These are phyloP conservation scores for Pistacia vera DNA, from an alignment of 345 rosid genomes.

Conservation along the genomic window DNA sequence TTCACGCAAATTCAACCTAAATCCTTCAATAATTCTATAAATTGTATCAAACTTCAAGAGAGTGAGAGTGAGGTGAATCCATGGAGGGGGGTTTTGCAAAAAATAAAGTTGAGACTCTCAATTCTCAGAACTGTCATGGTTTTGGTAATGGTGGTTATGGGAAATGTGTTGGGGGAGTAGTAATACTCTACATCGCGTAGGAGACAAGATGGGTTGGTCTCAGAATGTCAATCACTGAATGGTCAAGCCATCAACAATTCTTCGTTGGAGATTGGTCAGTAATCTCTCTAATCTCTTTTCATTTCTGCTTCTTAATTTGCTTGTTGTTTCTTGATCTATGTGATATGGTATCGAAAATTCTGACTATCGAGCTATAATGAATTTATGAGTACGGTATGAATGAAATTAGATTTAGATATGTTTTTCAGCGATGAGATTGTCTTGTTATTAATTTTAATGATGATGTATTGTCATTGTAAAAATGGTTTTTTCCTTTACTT, in stretches of 20 bases:
- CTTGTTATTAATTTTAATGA: too few relatives aligned
- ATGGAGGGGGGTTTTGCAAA: conserved; percentile 4
- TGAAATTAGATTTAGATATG: too few relatives aligned
- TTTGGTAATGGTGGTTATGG: background rate
- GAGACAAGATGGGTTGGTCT: conserved; percentile 36
- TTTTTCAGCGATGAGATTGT: too few relatives aligned
- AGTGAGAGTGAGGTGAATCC: background rate
- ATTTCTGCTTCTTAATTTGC: background rate
- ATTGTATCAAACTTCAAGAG: background rate
- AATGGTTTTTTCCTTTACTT: too few relatives aligned
- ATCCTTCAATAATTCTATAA: too few relatives aligned
- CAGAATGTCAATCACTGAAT: conserved; percentile 34
- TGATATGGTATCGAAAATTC: too few relatives aligned
- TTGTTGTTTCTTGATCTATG: background rate
- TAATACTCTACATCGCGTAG: conserved; percentile 27
- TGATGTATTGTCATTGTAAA: too few relatives aligned
- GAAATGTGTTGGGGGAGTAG: background rate
- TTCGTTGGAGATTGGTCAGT: conserved; percentile 49
- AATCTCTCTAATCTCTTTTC: background rate
- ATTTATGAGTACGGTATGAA: too few relatives aligned
- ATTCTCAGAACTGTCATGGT: background rate
- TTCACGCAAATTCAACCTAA: too few relatives aligned
- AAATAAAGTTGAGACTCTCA: background rate
- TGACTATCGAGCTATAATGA: too few relatives aligned
- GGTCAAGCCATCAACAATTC: conserved; percentile 31